Evolutionary conservation across 2,329 filamentous ascomycete genomes (phyloP).

Genomic region (Cladophialophora exuberans): DNA sequence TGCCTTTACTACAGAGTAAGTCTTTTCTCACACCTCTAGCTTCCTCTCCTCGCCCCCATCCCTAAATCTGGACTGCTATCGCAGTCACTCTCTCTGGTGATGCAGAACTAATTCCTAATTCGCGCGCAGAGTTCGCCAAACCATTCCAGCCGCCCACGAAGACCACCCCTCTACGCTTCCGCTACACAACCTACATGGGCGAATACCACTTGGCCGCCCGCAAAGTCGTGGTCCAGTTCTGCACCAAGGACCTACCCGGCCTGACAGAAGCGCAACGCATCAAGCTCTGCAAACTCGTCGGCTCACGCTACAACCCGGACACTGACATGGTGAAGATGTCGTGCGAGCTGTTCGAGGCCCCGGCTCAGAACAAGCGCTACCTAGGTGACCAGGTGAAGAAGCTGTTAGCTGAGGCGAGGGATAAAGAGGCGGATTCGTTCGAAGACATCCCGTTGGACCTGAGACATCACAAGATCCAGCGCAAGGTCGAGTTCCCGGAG

Average conservation of each 20-base stretch:
- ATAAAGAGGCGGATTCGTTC: slow-evolving; percentile 78
- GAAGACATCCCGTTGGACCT: slow-evolving; percentile 88
- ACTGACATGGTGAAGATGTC: slow-evolving; percentile 84
- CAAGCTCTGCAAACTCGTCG: slow-evolving; percentile 87
- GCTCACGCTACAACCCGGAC: slow-evolving; percentile 83
- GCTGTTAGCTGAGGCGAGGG: slow-evolving; percentile 75
- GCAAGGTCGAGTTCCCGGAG: slow-evolving; percentile 72
- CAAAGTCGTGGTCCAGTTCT: slow-evolving; percentile 94
- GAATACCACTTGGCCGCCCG: slow-evolving; percentile 87
- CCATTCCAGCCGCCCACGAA: slow-evolving; percentile 73
- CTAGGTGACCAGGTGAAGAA: slow-evolving; percentile 76
- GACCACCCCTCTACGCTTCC: slow-evolving; percentile 78
- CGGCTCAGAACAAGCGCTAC: slow-evolving; percentile 97
- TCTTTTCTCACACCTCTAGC: no score
- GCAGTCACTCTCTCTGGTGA: neutral
- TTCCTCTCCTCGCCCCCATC: no score
- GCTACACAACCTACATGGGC: slow-evolving; percentile 95
- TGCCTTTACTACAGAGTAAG: slow-evolving; percentile 87
- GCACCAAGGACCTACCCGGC: slow-evolving; percentile 65
- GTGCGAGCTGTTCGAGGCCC: slow-evolving; percentile 83
- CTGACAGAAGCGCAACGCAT: slow-evolving; percentile 65
- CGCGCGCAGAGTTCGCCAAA: slow-evolving; percentile 71
- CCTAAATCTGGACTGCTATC: no score
- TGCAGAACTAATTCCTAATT: slow-evolving; percentile 20
- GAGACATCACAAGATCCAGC: slow-evolving; percentile 75